Base-by-base conservation (phyloP, 2,329 filamentous ascomycete species). In the Colletotrichum cuscutae region DNA sequence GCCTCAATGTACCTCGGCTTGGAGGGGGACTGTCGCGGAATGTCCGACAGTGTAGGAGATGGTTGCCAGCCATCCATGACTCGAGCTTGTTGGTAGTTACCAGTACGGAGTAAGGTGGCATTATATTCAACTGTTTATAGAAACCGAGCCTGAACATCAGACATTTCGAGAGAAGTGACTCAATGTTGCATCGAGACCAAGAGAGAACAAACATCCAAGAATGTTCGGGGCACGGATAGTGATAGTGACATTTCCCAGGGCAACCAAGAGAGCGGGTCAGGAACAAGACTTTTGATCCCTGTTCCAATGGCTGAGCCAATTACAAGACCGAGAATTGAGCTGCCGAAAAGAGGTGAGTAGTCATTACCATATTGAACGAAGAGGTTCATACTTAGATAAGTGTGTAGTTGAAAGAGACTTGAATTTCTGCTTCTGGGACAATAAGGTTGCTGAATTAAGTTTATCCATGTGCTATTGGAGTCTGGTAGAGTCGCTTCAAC, bases 371-470 rank as follows among this genome's bases (percentile, higher is more conserved):
- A 11, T 49, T 19, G 42, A 46, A 46, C 42, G 42, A 15, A 32
- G 5, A 32, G 9, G 30, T 32, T 32, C 4, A 32, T 15, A 26
- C 3, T n/a, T 30, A 30, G 28, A 32, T 32, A 32, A 35, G 32
- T 12, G 11, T 12, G 52, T 32, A 30, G 52, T 19, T 37, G 46
- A 30, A 5, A 46, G 54, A 69, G 42, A 49, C 42, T 54, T 69
- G 13, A 54, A 54, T 13, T 37, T 64, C 49, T 54, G 42, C 26
- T 0, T 8, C n/a, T 22, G 19, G 54, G 5, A 32, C n/a, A 35
- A 61, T 46, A 67, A 71, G 63, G 62, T 71, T 68, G 35, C 49
- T 54, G 30, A 19, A 15, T 42, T 42, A 24, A 13, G 35, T 4
- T 26, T 13, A 15, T 15, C 37, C 37, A 42, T 42, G 12, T 24